Evolutionary conservation across 768 basidiomycete genomes (phyloP).

Genomic region (Leccinum longicurvipes): DNA sequence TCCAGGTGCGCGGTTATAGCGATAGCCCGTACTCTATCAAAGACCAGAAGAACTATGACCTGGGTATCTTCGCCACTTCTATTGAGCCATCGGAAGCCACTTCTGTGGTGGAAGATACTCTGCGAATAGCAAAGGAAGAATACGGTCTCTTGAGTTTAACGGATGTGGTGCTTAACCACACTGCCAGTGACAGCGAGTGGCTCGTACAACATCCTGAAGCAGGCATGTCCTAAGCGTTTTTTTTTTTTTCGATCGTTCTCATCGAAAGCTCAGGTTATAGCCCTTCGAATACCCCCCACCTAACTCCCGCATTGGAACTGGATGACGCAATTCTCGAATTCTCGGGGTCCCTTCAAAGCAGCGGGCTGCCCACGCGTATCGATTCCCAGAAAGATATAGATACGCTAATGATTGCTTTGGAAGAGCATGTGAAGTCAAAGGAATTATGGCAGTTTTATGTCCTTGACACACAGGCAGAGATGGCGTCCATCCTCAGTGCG

Average conservation of each 20-base stretch:
- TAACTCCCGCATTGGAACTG: constrained; percentile 88
- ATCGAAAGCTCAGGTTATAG: constrained; percentile 64
- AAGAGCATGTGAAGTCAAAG: constrained; percentile 55
- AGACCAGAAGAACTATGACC: constrained; percentile 81
- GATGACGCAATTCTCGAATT: constrained; percentile 85
- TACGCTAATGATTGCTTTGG: constrained; percentile 60
- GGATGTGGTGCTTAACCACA: constrained; percentile 97
- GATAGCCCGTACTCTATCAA: constrained; percentile 93
- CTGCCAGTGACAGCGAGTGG: constrained; percentile 93
- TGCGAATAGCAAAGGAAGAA: constrained; percentile 73
- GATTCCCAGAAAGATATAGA: constrained; percentile 67
- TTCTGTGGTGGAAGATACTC: constrained; percentile 55
- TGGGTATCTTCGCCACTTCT: constrained; percentile 55
- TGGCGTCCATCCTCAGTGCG: constrained; percentile 44
- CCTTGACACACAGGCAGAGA: constrained; percentile 67
- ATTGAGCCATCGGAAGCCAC: constrained; percentile 49
- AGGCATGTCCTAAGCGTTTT: constrained; percentile 43
- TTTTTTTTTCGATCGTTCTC: constrained; percentile 6
- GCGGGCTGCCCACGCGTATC: constrained; percentile 71
- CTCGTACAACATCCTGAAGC: constrained; percentile 93
- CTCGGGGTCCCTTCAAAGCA: constrained; percentile 58
- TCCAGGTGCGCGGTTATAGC: constrained; percentile 87
- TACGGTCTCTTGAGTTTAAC: constrained; percentile 88
- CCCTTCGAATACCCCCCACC: constrained; percentile 86
- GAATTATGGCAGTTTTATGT: constrained; percentile 96